These are phyloP conservation scores for Hapsidospora chrysogenum DNA, from an alignment of 495 filamentous ascomycete genomes.

Conservation along the genomic window DNA sequence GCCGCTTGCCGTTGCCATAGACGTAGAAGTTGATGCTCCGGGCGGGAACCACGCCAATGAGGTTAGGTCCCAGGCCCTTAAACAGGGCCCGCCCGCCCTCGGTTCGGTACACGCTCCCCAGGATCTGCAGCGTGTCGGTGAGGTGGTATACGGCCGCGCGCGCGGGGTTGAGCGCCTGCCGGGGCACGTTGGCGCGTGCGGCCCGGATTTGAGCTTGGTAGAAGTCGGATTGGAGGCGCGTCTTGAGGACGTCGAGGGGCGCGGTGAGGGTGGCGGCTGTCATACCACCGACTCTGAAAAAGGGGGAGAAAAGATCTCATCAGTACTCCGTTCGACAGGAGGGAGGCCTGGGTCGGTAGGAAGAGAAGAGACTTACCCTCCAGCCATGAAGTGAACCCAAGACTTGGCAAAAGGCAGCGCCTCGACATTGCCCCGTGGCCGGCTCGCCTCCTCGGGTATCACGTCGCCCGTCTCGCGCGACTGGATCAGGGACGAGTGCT, in stretches of 20 bases:
- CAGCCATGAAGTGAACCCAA: conserved; percentile 80
- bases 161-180: conserved; percentile 19
- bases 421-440: conserved; percentile 16
- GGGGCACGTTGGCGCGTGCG: conserved; percentile 21
- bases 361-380: conserved; percentile 43
- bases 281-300: conserved; percentile 63
- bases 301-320: background rate
- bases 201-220: conserved; percentile 54
- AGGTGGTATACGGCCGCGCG: conserved; percentile 42
- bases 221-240: conserved; percentile 77
- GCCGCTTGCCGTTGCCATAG: conserved; percentile 73
- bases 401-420: conserved; percentile 47
- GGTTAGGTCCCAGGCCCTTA: conserved; percentile 76
- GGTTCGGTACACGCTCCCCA: conserved; percentile 53
- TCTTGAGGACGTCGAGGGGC: conserved; percentile 82
- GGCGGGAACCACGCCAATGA: conserved; percentile 75
- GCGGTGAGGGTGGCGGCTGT: conserved; percentile 71
- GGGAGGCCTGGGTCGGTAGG: background rate
- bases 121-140: conserved; percentile 65
- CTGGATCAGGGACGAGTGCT: conserved; percentile 24
- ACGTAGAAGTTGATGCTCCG: conserved; percentile 77
- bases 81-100: conserved; percentile 78
- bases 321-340: background rate
- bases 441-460: conserved; percentile 20
- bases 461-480: conserved; percentile 47